phyloP scores from a whole-genome alignment of 129 eudicot genomes.

The Scalesia atractyloides region DNA sequence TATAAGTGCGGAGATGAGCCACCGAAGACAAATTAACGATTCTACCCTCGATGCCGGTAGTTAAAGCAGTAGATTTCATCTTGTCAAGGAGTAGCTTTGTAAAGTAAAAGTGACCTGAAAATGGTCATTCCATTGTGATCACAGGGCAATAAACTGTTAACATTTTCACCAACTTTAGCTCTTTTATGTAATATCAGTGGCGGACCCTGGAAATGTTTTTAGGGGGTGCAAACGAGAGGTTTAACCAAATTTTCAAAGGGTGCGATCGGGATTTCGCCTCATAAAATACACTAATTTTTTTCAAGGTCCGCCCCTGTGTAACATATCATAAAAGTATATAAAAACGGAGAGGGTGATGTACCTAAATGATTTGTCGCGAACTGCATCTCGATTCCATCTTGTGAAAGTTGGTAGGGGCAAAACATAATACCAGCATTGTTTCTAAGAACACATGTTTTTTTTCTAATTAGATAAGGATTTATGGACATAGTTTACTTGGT shows the following conservation, averaged over 20 bases:
- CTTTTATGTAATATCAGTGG: background rate
- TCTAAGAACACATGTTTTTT: slow-evolving; percentile 39
- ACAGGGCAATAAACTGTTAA: background rate
- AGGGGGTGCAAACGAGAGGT: too few species aligned
- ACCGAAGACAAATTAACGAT: slow-evolving; percentile 74
- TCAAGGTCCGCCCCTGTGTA: too few species aligned
- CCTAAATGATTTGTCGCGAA: slow-evolving; percentile 91
- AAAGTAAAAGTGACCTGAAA: slow-evolving; percentile 75
- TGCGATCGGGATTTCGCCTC: too few species aligned
- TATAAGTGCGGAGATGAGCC: slow-evolving; percentile 63
- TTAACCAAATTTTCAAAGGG: too few species aligned
- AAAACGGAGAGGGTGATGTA: slow-evolving; percentile 13
- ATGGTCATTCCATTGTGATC: slow-evolving; percentile 8
- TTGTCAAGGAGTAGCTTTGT: slow-evolving; percentile 79
- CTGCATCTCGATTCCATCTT: slow-evolving; percentile 84
- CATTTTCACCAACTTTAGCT: background rate
- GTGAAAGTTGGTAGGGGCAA: slow-evolving; percentile 79
- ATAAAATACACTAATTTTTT: too few species aligned
- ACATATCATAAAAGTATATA: background rate
- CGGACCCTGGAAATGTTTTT: too few species aligned
- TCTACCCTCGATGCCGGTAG: slow-evolving; percentile 65
- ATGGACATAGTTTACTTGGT: background rate
- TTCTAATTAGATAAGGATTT: slow-evolving; percentile 1
- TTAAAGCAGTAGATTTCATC: slow-evolving; percentile 67
- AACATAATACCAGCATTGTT: slow-evolving; percentile 98